phyloP scores from a whole-genome alignment of 2,329 filamentous ascomycete species.

The Ascochyta clinopodiicola region DNA sequence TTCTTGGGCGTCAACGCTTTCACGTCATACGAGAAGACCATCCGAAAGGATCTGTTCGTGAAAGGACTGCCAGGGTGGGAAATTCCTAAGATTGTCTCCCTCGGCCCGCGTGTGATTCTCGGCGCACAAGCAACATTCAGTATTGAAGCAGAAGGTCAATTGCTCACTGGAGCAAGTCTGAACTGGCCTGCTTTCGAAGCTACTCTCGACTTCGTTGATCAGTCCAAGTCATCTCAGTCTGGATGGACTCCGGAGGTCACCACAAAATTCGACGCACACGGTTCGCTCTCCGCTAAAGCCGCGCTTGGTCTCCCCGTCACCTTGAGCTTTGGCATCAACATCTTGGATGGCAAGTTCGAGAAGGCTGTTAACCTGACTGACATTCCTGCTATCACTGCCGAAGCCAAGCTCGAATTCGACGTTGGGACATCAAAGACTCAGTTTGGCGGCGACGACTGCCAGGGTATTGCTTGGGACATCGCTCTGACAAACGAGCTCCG shows the following conservation, averaged over 20 bases:
- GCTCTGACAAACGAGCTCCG: slow-evolving; percentile 14
- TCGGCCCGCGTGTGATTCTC: slow-evolving; percentile 7
- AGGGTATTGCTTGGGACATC: slow-evolving; percentile 15
- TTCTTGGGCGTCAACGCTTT: slow-evolving; percentile 11
- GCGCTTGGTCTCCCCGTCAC: slow-evolving; percentile 13
- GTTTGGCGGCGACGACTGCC: slow-evolving; percentile 9
- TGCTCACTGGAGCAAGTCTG: slow-evolving; percentile 12
- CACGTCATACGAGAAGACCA: slow-evolving; percentile 14
- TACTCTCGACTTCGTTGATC: slow-evolving; percentile 10
- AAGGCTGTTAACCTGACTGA: slow-evolving; percentile 13
- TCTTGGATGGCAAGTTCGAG: slow-evolving; percentile 6
- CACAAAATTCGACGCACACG: slow-evolving; percentile 11
- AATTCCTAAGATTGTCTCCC: slow-evolving; percentile 11
- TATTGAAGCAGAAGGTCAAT: slow-evolving; percentile 10
- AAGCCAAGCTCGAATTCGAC: slow-evolving; percentile 13
- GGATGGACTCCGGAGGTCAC: slow-evolving; percentile 11
- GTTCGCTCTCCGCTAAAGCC: slow-evolving; percentile 10
- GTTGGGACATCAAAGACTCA: slow-evolving; percentile 11
- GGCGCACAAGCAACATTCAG: slow-evolving; percentile 11
- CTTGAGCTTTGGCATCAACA: slow-evolving; percentile 10
- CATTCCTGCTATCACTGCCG: slow-evolving; percentile 12
- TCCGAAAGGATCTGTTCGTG: slow-evolving; percentile 10
- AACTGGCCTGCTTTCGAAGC: slow-evolving; percentile 13
- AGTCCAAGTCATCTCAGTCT: slow-evolving; percentile 12
- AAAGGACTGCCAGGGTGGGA: slow-evolving; percentile 12